phyloP scores from a whole-genome alignment of 805 yeast species.

The Teunomyces cretensis region DNA sequence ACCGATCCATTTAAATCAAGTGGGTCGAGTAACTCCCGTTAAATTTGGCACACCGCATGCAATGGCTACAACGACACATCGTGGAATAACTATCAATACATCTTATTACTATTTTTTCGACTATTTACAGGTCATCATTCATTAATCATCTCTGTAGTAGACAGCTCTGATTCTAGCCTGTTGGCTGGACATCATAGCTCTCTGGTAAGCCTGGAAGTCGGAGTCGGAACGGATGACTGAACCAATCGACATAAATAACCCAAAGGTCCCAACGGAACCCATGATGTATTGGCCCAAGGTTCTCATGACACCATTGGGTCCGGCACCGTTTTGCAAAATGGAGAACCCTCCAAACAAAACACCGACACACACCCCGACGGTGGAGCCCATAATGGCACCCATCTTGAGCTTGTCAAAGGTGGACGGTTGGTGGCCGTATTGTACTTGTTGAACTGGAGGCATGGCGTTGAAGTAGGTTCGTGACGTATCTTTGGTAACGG shows the following conservation, averaged over 20 bases:
- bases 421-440: constrained; percentile 65
- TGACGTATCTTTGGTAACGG: not conserved
- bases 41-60: too few species aligned
- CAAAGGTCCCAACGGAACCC: constrained; percentile 96
- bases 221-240: constrained; percentile 83
- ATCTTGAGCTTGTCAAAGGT: constrained; percentile 95
- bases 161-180: constrained; percentile 28
- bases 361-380: constrained; percentile 93
- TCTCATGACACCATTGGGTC: constrained; percentile 95
- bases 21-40: too few species aligned
- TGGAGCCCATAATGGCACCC: constrained; percentile 96
- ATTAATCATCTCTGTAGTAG: constrained; percentile 14
- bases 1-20: too few species aligned
- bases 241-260: constrained; percentile 94
- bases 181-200: constrained; percentile 30
- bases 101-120: too few species aligned
- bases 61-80: too few species aligned
- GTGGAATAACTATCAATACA: too few species aligned
- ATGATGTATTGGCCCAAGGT: constrained; percentile 94
- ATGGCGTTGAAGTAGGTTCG: constrained; percentile 18
- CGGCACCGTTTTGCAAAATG: constrained; percentile 91
- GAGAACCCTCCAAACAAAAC: constrained; percentile 92
- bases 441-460: constrained; percentile 73
- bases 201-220: constrained; percentile 23
- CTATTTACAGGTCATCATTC: constrained; percentile 5